These are phyloP conservation scores for Xerocomus amazonicus DNA, from an alignment of 1,284 basidiomycete species.

Conservation along the genomic window DNA sequence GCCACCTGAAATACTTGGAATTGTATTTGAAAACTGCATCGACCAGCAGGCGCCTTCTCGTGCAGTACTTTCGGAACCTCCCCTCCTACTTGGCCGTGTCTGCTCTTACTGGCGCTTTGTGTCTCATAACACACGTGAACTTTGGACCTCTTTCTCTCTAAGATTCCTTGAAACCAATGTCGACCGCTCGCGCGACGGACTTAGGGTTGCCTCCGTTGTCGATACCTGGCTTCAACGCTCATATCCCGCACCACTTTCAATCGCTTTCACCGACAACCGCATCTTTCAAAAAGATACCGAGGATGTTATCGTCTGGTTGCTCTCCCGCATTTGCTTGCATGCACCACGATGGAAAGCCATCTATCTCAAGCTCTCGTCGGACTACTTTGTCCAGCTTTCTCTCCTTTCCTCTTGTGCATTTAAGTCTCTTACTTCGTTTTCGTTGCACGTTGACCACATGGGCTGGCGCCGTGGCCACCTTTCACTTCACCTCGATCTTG, in stretches of 20 bases:
- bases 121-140: constrained; percentile 9
- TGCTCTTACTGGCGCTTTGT: constrained; percentile 25
- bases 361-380: constrained; percentile 28
- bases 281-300: constrained; percentile 27
- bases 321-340: constrained; percentile 18
- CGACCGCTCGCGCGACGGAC: constrained; percentile 22
- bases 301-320: constrained; percentile 18
- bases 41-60: neutral
- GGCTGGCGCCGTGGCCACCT: constrained; percentile 25
- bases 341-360: constrained; percentile 26
- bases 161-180: constrained; percentile 22
- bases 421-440: constrained; percentile 22
- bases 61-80: constrained; percentile 9
- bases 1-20: constrained; percentile 27
- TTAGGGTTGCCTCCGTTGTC: constrained; percentile 13
- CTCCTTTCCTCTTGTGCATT: constrained; percentile 22
- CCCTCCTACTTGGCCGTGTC: constrained; percentile 23
- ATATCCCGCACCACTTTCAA: constrained; percentile 21
- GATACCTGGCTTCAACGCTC: constrained; percentile 25
- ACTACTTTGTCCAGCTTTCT: constrained; percentile 22
- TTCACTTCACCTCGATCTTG: constrained; percentile 24
- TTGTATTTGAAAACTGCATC: constrained; percentile 26
- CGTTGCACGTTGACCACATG: constrained; percentile 29
- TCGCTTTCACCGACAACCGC: constrained; percentile 26
- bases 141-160: constrained; percentile 26